Conservation (phyloP, 495 filamentous ascomycete species). For the Neurospora sp. region DNA sequence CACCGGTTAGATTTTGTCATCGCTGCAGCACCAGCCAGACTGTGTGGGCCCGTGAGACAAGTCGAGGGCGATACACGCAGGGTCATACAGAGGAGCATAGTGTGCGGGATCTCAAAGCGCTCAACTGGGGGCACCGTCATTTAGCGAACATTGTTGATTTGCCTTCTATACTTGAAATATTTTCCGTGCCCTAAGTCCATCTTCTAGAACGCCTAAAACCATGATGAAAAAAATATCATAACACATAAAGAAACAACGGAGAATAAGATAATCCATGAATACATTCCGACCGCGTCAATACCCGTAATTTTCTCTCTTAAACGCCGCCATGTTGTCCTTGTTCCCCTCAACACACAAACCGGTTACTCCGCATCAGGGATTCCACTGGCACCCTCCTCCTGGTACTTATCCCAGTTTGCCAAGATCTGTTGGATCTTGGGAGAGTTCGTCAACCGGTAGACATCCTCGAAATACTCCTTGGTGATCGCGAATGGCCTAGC, state of each 20-base stretch:
- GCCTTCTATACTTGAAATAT: not conserved
- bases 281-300: not conserved
- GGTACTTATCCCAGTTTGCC: slow-evolving; percentile 69
- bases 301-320: not conserved
- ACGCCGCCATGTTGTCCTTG: not conserved
- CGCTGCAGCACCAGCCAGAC: not conserved
- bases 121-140: not conserved
- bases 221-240: not conserved
- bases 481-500: slow-evolving; percentile 89
- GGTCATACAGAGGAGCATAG: not conserved
- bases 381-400: slow-evolving; percentile 15
- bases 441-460: slow-evolving; percentile 85
- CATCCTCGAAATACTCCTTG: slow-evolving; percentile 98
- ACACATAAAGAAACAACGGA: not conserved
- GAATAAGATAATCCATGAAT: not conserved
- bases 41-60: not conserved
- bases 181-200: not conserved
- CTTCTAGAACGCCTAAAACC: not conserved
- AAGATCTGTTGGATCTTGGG: slow-evolving; percentile 84
- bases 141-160: not conserved
- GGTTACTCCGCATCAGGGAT: not conserved
- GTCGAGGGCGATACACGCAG: not conserved
- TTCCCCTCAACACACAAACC: not conserved
- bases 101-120: not conserved
- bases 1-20: not conserved